phyloP scores from a whole-genome alignment of 371 early-diverging fungal genomes.

The Mucor irregularis region DNA sequence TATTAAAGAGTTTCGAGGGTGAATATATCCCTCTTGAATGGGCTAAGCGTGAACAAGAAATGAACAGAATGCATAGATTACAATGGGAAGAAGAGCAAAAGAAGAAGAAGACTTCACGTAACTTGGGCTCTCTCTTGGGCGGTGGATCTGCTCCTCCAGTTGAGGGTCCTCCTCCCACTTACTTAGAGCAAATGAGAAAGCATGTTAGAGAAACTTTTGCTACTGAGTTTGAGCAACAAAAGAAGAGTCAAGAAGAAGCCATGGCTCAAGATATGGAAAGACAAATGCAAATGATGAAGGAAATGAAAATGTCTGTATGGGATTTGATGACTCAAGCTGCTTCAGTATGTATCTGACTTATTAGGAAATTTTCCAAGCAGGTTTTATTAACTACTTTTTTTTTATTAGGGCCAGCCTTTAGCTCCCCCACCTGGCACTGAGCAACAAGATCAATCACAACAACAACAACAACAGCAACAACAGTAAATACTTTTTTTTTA shows the following conservation, averaged over 20 bases:
- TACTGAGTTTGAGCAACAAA: slow-evolving; percentile 51
- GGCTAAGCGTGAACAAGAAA: slow-evolving; percentile 67
- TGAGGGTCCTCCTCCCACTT: slow-evolving; percentile 50
- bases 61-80: slow-evolving; percentile 59
- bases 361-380: too few species aligned
- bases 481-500: neutral
- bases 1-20: slow-evolving; percentile 68
- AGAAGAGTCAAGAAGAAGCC: slow-evolving; percentile 55
- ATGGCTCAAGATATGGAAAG: slow-evolving; percentile 59
- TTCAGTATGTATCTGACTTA: too few species aligned
- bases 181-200: slow-evolving; percentile 59
- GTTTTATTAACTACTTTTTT: too few species aligned
- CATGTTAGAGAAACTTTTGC: slow-evolving; percentile 61
- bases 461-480: neutral
- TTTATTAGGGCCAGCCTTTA: slow-evolving; percentile 30
- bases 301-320: slow-evolving; percentile 76
- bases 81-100: slow-evolving; percentile 78
- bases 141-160: slow-evolving; percentile 34
- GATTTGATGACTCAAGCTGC: slow-evolving; percentile 60
- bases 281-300: slow-evolving; percentile 58
- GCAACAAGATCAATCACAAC: slow-evolving; percentile 4
- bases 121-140: slow-evolving; percentile 47
- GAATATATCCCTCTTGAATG: slow-evolving; percentile 73
- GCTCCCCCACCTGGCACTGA: slow-evolving; percentile 18
- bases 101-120: slow-evolving; percentile 46